These are phyloP conservation scores for Populus tremula DNA, from an alignment of 345 rosid genomes.

Conservation along the genomic window DNA sequence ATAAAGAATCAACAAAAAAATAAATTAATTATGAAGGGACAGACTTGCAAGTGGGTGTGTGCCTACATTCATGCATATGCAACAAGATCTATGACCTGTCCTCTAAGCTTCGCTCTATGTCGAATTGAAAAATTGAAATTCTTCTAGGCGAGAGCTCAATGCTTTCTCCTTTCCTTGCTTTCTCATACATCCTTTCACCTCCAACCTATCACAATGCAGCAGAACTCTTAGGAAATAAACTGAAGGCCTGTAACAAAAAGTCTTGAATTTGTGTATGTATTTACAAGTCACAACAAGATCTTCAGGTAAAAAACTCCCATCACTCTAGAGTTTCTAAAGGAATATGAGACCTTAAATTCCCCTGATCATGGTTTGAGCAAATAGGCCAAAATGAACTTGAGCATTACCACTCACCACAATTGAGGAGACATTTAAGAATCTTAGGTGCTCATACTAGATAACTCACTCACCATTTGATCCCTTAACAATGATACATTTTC, in stretches of 20 bases:
- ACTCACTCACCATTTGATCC: not conserved
- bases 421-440: not conserved
- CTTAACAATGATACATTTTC: not conserved
- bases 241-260: not conserved
- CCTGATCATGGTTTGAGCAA: not conserved
- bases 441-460: not conserved
- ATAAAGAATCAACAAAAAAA: not conserved
- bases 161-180: slow-evolving; percentile 94
- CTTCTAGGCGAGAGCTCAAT: slow-evolving; percentile 83
- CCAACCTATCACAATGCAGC: slow-evolving; percentile 50
- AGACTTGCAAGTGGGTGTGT: not conserved
- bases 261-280: not conserved
- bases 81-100: slow-evolving; percentile 49
- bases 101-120: slow-evolving; percentile 87
- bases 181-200: slow-evolving; percentile 95
- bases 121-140: slow-evolving; percentile 78
- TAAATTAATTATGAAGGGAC: not conserved
- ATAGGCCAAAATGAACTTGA: not conserved
- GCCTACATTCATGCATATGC: not conserved
- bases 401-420: not conserved
- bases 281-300: not conserved
- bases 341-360: not conserved
- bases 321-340: slow-evolving; percentile 2
- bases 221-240: slow-evolving; percentile 6
- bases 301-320: not conserved